phyloP scores from a whole-genome alignment of 2,329 filamentous ascomycete genomes.

The Coniosporium tulheliwenetii region DNA sequence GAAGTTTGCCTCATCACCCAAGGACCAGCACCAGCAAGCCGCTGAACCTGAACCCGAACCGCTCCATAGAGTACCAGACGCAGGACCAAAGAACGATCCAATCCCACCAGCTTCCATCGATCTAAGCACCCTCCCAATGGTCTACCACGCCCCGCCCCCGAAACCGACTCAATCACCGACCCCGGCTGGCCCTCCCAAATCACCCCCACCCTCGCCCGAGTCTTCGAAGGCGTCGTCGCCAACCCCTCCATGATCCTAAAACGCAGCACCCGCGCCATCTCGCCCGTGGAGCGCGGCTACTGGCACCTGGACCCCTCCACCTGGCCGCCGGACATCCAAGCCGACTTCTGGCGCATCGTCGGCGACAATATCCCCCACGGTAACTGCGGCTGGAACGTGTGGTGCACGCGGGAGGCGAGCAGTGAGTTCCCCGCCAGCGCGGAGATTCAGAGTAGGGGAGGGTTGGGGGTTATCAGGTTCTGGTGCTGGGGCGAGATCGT shows the following conservation, averaged over 20 bases:
- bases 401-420: conserved; percentile 26
- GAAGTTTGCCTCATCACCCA: background rate
- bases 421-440: conserved; percentile 6
- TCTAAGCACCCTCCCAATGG: background rate
- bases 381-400: conserved; percentile 51
- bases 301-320: conserved; percentile 49
- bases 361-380: conserved; percentile 43
- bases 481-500: conserved; percentile 68
- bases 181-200: conserved; percentile 6
- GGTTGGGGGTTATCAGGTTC: conserved; percentile 37
- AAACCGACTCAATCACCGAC: background rate
- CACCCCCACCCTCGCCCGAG: conserved; percentile 8
- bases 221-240: conserved; percentile 12
- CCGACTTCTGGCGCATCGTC: conserved; percentile 46
- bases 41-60: background rate
- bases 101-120: background rate
- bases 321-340: conserved; percentile 36
- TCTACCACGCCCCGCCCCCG: background rate
- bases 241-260: conserved; percentile 14
- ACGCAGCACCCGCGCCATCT: conserved; percentile 28
- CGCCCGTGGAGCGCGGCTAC: conserved; percentile 56
- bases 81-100: background rate
- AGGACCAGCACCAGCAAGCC: background rate
- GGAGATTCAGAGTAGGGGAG: conserved; percentile 8
- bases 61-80: background rate